Evolutionary conservation across 805 yeast genomes (phyloP).

Genomic region (Dipodascopsis uninucleata): DNA sequence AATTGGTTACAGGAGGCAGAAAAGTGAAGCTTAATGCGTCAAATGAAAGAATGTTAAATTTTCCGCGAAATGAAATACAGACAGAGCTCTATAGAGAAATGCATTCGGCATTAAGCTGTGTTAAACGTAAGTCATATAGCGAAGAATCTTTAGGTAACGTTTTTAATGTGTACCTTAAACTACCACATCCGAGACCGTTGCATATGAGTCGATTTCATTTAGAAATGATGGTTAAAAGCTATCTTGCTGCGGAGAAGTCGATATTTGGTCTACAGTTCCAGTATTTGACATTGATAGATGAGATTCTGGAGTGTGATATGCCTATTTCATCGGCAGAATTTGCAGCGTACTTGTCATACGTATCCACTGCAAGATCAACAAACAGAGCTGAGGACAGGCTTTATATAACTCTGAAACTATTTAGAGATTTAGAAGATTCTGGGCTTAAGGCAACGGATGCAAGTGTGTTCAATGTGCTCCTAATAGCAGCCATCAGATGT

Average conservation of each 20-base stretch:
- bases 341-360: slow-evolving; percentile 29
- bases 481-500: slow-evolving; percentile 31
- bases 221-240: slow-evolving; percentile 34
- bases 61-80: slow-evolving; percentile 20
- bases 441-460: slow-evolving; percentile 22
- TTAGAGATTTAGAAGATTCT: slow-evolving; percentile 11
- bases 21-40: no score
- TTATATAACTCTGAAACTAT: slow-evolving; percentile 11
- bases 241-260: slow-evolving; percentile 2
- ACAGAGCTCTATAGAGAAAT: slow-evolving; percentile 28
- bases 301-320: slow-evolving; percentile 33
- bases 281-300: slow-evolving; percentile 27
- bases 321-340: slow-evolving; percentile 36
- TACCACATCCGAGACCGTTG: slow-evolving; percentile 39
- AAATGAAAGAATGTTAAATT: slow-evolving; percentile 2
- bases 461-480: slow-evolving; percentile 33
- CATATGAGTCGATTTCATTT: slow-evolving; percentile 35
- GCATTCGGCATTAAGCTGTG: slow-evolving; percentile 26
- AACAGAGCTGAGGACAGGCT: slow-evolving; percentile 19
- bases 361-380: slow-evolving; percentile 2
- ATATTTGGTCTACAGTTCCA: slow-evolving; percentile 13
- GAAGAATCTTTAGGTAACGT: slow-evolving; percentile 3
- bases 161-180: slow-evolving; percentile 28
- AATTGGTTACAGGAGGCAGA: no score
- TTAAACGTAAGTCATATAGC: background rate